Evolutionary conservation across 768 basidiomycete species (phyloP).

Genomic region (Serendipita indica): DNA sequence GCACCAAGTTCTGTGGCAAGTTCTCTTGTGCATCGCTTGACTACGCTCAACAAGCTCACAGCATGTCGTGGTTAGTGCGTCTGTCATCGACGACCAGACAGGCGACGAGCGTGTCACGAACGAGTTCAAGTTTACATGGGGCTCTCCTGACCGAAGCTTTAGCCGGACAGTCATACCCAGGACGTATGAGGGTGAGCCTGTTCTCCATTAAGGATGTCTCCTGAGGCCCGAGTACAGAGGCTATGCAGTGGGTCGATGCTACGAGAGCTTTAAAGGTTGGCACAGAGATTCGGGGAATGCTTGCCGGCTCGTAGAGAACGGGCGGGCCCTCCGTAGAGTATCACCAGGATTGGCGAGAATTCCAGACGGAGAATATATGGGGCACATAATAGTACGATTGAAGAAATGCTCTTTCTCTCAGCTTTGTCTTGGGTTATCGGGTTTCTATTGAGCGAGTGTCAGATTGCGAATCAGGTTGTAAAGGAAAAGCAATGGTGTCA

Average conservation of each 20-base stretch:
- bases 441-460: too few relatives aligned
- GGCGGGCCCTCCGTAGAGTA: too few relatives aligned
- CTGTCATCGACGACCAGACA: conserved; percentile 53
- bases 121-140: conserved; percentile 66
- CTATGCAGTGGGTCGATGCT: conserved; percentile 76
- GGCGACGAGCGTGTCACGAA: conserved; percentile 54
- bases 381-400: too few relatives aligned
- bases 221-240: conserved; percentile 34
- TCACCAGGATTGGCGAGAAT: too few relatives aligned
- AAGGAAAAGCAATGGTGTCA: too few relatives aligned
- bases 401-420: too few relatives aligned
- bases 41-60: conserved; percentile 19
- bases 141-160: conserved; percentile 28
- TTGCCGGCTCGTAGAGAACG: too few relatives aligned
- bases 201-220: conserved; percentile 15
- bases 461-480: too few relatives aligned
- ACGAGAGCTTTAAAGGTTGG: conserved; percentile 57
- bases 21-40: background rate
- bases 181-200: conserved; percentile 47
- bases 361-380: too few relatives aligned
- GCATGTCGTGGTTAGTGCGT: conserved; percentile 59
- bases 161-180: conserved; percentile 43
- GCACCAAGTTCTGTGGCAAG: background rate
- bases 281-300: conserved; percentile 39
- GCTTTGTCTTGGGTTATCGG: too few relatives aligned